These are phyloP conservation scores for Hypoxylon sp. DNA, from an alignment of 2,329 filamentous ascomycete species.

Conservation along the genomic window DNA sequence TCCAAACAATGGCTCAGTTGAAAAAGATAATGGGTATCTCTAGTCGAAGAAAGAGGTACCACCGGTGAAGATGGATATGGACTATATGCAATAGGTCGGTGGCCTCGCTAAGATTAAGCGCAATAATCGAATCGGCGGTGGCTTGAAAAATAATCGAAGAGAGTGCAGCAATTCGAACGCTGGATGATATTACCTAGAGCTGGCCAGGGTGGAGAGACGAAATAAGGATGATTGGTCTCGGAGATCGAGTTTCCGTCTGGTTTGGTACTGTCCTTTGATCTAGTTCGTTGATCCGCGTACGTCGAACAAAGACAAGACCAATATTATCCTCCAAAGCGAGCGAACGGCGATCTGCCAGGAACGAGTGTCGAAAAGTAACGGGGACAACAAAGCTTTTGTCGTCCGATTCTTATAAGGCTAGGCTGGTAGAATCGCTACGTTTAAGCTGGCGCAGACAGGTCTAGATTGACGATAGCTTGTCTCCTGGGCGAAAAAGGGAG, in stretches of 20 bases:
- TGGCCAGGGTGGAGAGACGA: slow-evolving; percentile 44
- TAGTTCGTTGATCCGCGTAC: slow-evolving; percentile 46
- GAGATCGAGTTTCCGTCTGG: slow-evolving; percentile 31
- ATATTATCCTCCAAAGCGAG: slow-evolving; percentile 52
- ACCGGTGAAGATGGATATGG: slow-evolving; percentile 48
- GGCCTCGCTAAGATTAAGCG: slow-evolving; percentile 43
- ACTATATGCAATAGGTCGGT: slow-evolving; percentile 50
- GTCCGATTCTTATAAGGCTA: slow-evolving; percentile 34
- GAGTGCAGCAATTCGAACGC: slow-evolving; percentile 39
- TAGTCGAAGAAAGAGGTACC: slow-evolving; percentile 47
- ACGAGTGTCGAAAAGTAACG: slow-evolving; percentile 52
- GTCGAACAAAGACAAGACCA: slow-evolving; percentile 53
- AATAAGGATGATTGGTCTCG: slow-evolving; percentile 32
- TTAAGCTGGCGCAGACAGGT: slow-evolving; percentile 38
- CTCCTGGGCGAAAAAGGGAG: slow-evolving; percentile 44
- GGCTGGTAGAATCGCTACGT: slow-evolving; percentile 31
- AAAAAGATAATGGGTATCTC: slow-evolving; percentile 51
- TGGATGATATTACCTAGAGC: slow-evolving; percentile 45
- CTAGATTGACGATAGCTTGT: slow-evolving; percentile 34
- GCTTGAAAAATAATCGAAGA: slow-evolving; percentile 41
- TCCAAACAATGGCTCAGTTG: slow-evolving; percentile 49
- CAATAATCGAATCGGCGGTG: slow-evolving; percentile 46
- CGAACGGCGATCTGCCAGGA: slow-evolving; percentile 50
- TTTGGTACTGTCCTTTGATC: slow-evolving; percentile 48
- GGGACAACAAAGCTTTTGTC: slow-evolving; percentile 49